Evolutionary conservation across 257 asterid genomes (phyloP).

Genomic region (Ajuga chamaepitys): DNA sequence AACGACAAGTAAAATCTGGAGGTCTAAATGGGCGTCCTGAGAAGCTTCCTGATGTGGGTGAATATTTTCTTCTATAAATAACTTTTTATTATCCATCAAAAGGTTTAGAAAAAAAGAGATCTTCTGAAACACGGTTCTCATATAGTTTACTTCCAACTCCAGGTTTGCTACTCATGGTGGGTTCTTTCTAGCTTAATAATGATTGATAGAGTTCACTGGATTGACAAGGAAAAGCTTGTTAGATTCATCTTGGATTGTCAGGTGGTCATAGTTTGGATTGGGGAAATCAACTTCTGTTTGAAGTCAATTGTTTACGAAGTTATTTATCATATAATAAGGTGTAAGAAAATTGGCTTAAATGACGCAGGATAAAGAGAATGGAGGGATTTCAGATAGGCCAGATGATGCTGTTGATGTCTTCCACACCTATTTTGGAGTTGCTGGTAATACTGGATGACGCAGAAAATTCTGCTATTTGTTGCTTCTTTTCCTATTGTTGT

Average conservation of each 20-base stretch:
- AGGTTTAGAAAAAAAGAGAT: too few relatives aligned
- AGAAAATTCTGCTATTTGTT: too few relatives aligned
- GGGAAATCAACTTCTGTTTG: not conserved
- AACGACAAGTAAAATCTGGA: conserved; percentile 89
- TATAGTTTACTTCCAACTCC: conserved; percentile 18
- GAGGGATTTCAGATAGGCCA: conserved; percentile 95
- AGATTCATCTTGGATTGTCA: conserved; percentile 83
- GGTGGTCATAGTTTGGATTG: conserved; percentile 33
- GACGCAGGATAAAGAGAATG: conserved; percentile 76
- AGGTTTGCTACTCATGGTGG: conserved; percentile 99
- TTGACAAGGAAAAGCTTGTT: conserved; percentile 71
- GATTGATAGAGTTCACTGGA: conserved; percentile 93
- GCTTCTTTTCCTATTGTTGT: too few relatives aligned
- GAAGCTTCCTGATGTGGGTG: conserved; percentile 95
- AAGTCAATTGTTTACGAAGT: not conserved
- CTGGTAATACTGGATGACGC: conserved; percentile 60
- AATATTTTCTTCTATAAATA: conserved; percentile 2
- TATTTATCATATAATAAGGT: not conserved
- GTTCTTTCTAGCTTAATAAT: conserved; percentile 88
- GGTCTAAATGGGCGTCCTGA: conserved; percentile 98
- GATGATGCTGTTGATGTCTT: conserved; percentile 90
- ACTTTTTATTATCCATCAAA: too few relatives aligned
- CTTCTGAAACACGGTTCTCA: too few relatives aligned
- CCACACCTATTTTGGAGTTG: conserved; percentile 87
- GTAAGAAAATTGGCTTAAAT: not conserved